Conservation (phyloP, 1,284 basidiomycete species). For the Cutaneotrichosporon sp. region DNA sequence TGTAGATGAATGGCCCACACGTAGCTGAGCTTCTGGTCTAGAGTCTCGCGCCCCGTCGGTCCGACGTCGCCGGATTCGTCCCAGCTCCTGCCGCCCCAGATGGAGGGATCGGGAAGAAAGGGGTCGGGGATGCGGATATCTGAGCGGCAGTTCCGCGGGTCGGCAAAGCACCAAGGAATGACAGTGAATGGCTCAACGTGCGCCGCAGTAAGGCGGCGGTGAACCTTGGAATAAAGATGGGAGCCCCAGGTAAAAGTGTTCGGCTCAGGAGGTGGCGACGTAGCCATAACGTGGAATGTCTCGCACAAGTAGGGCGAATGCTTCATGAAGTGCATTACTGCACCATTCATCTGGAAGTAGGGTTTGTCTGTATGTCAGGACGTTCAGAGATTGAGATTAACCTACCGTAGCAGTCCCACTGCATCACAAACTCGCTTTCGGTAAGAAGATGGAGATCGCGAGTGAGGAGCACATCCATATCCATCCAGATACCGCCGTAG, state of each 20-base stretch:
- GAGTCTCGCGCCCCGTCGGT: conserved; percentile 31
- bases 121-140: conserved; percentile 89
- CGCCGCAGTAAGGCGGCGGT: conserved; percentile 68
- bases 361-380: conserved; percentile 61
- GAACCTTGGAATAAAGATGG: conserved; percentile 78
- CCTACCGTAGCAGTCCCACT: conserved; percentile 94
- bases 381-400: neutral
- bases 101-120: conserved; percentile 61
- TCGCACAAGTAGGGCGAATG: conserved; percentile 91
- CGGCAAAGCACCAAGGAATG: conserved; percentile 86
- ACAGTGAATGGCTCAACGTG: conserved; percentile 77
- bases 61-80: conserved; percentile 58
- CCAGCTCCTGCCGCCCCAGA: conserved; percentile 58
- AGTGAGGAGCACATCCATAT: conserved; percentile 88
- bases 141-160: conserved; percentile 78
- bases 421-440: conserved; percentile 88
- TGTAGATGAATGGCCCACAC: conserved; percentile 85
- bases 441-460: conserved; percentile 72
- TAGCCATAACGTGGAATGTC: conserved; percentile 81
- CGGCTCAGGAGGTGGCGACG: conserved; percentile 64
- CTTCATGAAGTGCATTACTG: conserved; percentile 81
- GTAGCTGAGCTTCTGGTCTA: conserved; percentile 62
- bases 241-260: conserved; percentile 89
- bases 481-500: conserved; percentile 86
- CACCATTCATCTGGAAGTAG: conserved; percentile 82